Percentiles rank a stretch among this genome's conserved stretches.
phyloP scores from a whole-genome alignment of 495 filamentous ascomycete genomes.

The Usnea hakonensis region DNA sequence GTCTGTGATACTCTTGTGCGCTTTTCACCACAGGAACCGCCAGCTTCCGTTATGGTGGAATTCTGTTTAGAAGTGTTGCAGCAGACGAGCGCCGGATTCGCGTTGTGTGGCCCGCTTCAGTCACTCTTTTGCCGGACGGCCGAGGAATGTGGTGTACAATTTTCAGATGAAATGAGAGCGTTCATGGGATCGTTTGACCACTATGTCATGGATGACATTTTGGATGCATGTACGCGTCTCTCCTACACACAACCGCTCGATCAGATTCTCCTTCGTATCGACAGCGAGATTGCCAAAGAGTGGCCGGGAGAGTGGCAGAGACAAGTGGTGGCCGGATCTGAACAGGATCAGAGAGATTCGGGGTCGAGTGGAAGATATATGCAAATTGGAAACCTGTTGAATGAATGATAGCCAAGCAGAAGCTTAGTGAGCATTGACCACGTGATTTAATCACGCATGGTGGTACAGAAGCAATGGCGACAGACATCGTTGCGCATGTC shows the following conservation, averaged over 20 bases:
- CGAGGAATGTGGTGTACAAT: constrained; percentile 7
- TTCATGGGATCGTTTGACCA: constrained; percentile 10
- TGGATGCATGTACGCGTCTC: constrained; percentile 24
- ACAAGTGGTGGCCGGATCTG: neutral
- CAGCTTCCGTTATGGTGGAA: constrained; percentile 9
- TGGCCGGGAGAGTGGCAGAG: constrained; percentile 11
- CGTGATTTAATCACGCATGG: neutral
- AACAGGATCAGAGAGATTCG: constrained; percentile 3
- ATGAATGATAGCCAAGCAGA: constrained; percentile 5
- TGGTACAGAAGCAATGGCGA: neutral
- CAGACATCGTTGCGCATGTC: neutral
- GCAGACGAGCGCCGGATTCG: constrained; percentile 17
- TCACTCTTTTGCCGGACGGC: constrained; percentile 19
- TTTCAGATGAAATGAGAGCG: constrained; percentile 14
- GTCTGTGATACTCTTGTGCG: constrained; percentile 19
- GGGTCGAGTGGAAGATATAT: constrained; percentile 9
- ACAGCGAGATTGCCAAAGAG: constrained; percentile 13
- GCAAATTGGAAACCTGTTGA: constrained; percentile 11
- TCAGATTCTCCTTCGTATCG: constrained; percentile 16
- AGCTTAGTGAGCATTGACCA: neutral
- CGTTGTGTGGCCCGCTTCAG: constrained; percentile 21
- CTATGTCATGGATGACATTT: constrained; percentile 22
- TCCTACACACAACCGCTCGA: constrained; percentile 21
- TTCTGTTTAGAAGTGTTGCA: constrained; percentile 19
- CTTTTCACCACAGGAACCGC: constrained; percentile 16